A percentile compares a stretch with the other conserved stretches of the same genome.
Evolutionary conservation across 331 rosid genomes (phyloP).

Genomic region (Telfairia occidentalis): DNA sequence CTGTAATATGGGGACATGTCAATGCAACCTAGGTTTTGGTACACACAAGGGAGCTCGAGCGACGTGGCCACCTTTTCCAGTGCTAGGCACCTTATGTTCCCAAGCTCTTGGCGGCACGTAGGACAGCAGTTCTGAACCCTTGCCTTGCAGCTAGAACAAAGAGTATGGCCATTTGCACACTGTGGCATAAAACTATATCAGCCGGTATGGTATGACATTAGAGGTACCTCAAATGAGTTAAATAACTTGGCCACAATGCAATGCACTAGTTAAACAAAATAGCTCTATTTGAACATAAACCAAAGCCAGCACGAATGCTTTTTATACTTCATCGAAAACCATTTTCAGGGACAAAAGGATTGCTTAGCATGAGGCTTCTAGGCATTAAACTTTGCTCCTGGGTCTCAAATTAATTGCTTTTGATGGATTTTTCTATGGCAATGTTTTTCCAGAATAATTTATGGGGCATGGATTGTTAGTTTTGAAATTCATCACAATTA

Average conservation of each 20-base stretch:
- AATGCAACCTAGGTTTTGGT: slow-evolving; percentile 33
- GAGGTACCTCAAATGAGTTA: neutral
- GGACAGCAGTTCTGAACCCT: slow-evolving; percentile 47
- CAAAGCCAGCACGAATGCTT: neutral
- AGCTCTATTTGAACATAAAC: neutral
- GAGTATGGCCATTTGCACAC: slow-evolving; percentile 55
- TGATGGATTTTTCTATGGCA: neutral
- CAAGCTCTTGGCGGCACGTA: slow-evolving; percentile 47
- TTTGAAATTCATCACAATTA: neutral
- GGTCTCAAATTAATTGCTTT: neutral
- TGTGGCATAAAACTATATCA: slow-evolving; percentile 6
- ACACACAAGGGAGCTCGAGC: slow-evolving; percentile 41
- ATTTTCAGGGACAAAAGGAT: neutral
- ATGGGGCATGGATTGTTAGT: neutral
- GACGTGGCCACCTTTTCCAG: slow-evolving; percentile 49
- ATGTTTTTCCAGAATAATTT: neutral
- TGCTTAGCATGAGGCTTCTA: neutral
- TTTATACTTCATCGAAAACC: neutral
- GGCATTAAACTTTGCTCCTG: neutral
- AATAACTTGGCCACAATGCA: neutral
- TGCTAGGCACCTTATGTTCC: slow-evolving; percentile 49
- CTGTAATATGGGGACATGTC: slow-evolving; percentile 37
- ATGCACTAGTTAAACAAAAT: neutral
- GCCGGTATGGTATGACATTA: neutral
- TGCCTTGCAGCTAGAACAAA: slow-evolving; percentile 44